Conservation (phyloP, 148 eudicot genomes). For the Rhododendron mucronatum region DNA sequence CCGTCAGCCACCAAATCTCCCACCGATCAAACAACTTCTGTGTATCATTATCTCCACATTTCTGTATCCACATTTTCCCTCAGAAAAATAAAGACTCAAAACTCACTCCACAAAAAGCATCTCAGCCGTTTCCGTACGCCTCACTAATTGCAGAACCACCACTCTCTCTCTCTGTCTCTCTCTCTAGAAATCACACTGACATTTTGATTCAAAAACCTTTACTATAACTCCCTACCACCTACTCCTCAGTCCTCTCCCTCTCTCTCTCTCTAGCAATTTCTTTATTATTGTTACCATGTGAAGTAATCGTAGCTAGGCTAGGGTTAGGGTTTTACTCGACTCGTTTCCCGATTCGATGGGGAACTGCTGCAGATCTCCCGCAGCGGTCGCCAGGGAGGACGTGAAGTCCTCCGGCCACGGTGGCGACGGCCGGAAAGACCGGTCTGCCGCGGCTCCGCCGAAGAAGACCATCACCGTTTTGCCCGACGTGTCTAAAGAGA, state of each 20-base stretch:
- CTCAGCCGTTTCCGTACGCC: conserved; percentile 33
- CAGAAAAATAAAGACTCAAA: not conserved
- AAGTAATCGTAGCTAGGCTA: conserved; percentile 4
- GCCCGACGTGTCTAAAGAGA: conserved; percentile 40
- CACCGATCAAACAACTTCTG: not conserved
- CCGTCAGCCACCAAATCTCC: not conserved
- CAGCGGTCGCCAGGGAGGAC: conserved; percentile 83
- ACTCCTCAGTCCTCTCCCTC: not conserved
- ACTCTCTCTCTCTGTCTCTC: conserved; percentile 1
- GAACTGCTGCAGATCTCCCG: conserved; percentile 98
- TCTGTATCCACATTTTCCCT: not conserved
- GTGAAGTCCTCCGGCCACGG: conserved; percentile 54
- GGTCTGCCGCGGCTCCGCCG: conserved; percentile 8
- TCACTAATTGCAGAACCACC: conserved; percentile 5
- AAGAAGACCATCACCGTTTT: conserved; percentile 51
- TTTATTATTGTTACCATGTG: conserved; percentile 9
- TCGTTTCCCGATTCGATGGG: conserved; percentile 50
- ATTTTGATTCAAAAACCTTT: not conserved
- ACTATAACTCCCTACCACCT: not conserved
- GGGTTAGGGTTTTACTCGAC: conserved; percentile 29
- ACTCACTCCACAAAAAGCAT: not conserved
- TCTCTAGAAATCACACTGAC: conserved; percentile 10
- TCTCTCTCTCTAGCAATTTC: conserved; percentile 17
- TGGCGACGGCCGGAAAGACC: conserved; percentile 29
- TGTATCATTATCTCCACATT: not conserved